Percentiles rank a stretch among this genome's conserved stretches.
These are phyloP conservation scores for Daldinia childiae DNA, from an alignment of 495 filamentous ascomycete genomes.

Conservation along the genomic window DNA sequence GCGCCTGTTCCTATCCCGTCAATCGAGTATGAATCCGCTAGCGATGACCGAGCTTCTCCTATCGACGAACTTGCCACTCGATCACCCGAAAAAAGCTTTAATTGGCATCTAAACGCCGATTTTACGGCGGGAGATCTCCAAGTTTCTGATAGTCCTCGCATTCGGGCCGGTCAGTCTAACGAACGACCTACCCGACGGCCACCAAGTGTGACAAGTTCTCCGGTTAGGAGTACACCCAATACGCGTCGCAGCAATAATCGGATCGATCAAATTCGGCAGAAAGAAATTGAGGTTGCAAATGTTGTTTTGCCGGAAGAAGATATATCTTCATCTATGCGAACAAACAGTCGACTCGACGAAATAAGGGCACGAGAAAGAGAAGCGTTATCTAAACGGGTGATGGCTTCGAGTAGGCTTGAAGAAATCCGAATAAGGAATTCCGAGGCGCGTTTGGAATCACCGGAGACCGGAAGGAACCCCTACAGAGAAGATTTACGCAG, in stretches of 20 bases:
- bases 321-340: slow-evolving; percentile 30
- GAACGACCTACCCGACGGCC: slow-evolving; percentile 5
- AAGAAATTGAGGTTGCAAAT: slow-evolving; percentile 50
- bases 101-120: slow-evolving; percentile 68
- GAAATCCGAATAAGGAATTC: slow-evolving; percentile 65
- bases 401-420: slow-evolving; percentile 66
- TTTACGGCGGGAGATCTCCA: slow-evolving; percentile 72
- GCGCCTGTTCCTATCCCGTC: slow-evolving; percentile 57
- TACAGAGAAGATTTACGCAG: slow-evolving; percentile 20
- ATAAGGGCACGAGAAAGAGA: slow-evolving; percentile 68
- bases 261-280: slow-evolving; percentile 53
- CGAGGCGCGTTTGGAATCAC: slow-evolving; percentile 48
- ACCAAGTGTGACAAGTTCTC: slow-evolving; percentile 23
- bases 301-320: slow-evolving; percentile 37
- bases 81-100: slow-evolving; percentile 59
- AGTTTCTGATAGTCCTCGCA: slow-evolving; percentile 67
- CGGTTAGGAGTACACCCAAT: slow-evolving; percentile 13
- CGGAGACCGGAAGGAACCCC: slow-evolving; percentile 28
- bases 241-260: slow-evolving; percentile 48
- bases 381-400: slow-evolving; percentile 63
- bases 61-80: slow-evolving; percentile 50
- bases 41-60: slow-evolving; percentile 47
- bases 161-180: slow-evolving; percentile 41
- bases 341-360: slow-evolving; percentile 60
- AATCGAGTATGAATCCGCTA: slow-evolving; percentile 55